Base-by-base conservation (phyloP, 1,284 basidiomycete species). In the Moesziomyces sp. region DNA sequence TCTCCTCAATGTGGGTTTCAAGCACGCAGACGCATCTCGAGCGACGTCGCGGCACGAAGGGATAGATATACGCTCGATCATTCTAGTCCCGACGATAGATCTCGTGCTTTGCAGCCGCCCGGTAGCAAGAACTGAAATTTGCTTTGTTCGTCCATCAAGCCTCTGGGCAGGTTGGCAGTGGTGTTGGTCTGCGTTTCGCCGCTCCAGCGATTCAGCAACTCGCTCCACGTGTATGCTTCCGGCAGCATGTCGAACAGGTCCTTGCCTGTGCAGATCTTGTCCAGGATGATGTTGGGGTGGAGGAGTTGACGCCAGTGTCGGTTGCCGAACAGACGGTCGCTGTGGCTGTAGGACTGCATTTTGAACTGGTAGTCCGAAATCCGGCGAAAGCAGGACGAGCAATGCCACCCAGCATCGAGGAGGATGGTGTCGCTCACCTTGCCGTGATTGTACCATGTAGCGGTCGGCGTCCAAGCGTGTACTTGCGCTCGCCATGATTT, bases 271-370 rank as follows among this genome's bases (percentile, higher is more conserved):
- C 90, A 91, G 52, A 91, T 88, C 10, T 86, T 88, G 40, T 87
- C 81, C 75, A 90, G 89, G 44, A 91, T 90, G 49, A 87, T 82
- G 30, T 84, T 80, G 0, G 88, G 88, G 21, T 88, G 85, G 30
- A 90, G 85, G 2, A 90, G 84, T 18, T 86, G 83, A 38, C 50
- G 55, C 60, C 59, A 69, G n/a, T 71, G 54, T 11, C 85, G 77
- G n/a, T 88, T 88, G 33, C 88, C 75, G 16, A 82, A 89, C 23
- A 91, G 87, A 28, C 90, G 87, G 68, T 91, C 90, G 21, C 88
- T 86, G 85, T 91, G 90, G 7, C 89, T 90, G 82, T 89, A 90
- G 1, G 89, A 63, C 87, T 77, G 68, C 89, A 90, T 90, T 84
- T 90, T 90, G 76, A 87, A 85, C 16, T 87, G 82, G 62, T 89